Base-by-base conservation (phyloP, 169 alveolate species). In the Cryptosporidium meleagridis region DNA sequence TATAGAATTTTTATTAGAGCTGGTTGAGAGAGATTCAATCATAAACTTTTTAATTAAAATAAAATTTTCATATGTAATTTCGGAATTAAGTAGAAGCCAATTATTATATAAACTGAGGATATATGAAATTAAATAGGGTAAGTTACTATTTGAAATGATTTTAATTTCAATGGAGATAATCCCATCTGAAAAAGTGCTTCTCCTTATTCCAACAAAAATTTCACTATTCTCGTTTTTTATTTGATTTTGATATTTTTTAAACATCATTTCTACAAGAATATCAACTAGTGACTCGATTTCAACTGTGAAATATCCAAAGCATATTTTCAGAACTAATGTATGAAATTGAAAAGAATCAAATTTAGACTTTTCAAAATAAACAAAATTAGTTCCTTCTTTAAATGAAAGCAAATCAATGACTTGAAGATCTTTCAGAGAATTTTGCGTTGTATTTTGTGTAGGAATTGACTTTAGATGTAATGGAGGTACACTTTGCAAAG, bases 391-490 rank as follows among this genome's bases (percentile, higher is more conserved):
- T 7, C 84, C 62, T 26, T 52, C 45, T 18, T 73, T 52, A 10
- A 73, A 55, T 0, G 86, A 73, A 35, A 73, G 39, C 14, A 73
- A 9, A 41, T 73, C 86, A 73, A 73, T 59, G 55, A 73, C 70
- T 33, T 41, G 44, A 31, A 53, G 37, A 37, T 73, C 58, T 4
- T 59, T 35, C 44, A 53, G 2, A 16, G 86, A n/a, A 53, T 29
- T 12, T 23, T 18, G 29, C 3, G 55, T 55, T 21, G 6, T 26
- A 26, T 21, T 14, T 70, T 23, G 23, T 2, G 52, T 45, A 10
- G 37, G 33, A 6, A 26, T 48, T 14, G 85, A 70, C 14, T 31
- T 21, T 26, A 70, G 18, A n/a, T 59, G 69, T 18, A 16, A 33
- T 0, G 33, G 72, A 9, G 51, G 16, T 44, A 33, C 72, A 55